These are phyloP conservation scores for Calonectria pseudoturangicola DNA, from an alignment of 2,329 filamentous ascomycete species.

Conservation along the genomic window DNA sequence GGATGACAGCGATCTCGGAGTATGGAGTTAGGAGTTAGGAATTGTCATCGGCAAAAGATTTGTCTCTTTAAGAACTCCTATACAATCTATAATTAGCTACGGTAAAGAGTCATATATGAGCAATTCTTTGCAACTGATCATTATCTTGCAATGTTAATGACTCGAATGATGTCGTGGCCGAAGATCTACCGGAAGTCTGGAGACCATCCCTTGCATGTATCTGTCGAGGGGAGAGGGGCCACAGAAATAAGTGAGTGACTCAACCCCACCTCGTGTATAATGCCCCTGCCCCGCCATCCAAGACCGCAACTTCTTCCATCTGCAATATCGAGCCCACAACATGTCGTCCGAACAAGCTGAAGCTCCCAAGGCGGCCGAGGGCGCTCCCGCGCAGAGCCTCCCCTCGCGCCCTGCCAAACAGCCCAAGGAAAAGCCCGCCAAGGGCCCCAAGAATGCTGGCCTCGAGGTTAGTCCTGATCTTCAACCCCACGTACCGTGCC, in stretches of 20 bases:
- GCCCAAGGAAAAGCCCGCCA: constrained; percentile 59
- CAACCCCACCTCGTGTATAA: constrained; percentile 60
- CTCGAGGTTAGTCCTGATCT: constrained; percentile 66
- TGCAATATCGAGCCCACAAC: constrained; percentile 50
- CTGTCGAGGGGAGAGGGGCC: constrained; percentile 6
- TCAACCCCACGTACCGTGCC: constrained; percentile 53
- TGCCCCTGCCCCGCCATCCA: constrained; percentile 58
- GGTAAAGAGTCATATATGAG: neutral
- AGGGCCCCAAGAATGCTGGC: constrained; percentile 72
- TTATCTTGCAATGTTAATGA: constrained; percentile 1
- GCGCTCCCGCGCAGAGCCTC: constrained; percentile 58
- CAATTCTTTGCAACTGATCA: neutral
- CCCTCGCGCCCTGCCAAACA: constrained; percentile 62
- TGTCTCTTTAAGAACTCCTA: neutral
- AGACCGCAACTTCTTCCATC: constrained; percentile 54
- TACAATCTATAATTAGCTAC: neutral
- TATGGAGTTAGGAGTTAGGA: constrained; percentile 1
- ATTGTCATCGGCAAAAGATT: neutral
- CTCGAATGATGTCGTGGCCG: constrained; percentile 37
- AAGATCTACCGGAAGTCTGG: constrained; percentile 51
- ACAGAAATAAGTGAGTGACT: constrained; percentile 56
- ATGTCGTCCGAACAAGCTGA: constrained; percentile 64
- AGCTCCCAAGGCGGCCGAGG: constrained; percentile 59
- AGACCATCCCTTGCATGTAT: constrained; percentile 15
- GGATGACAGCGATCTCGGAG: neutral